Evolutionary conservation across 805 yeast genomes (phyloP).

Genomic region (Metschnikowia gelsemii): DNA sequence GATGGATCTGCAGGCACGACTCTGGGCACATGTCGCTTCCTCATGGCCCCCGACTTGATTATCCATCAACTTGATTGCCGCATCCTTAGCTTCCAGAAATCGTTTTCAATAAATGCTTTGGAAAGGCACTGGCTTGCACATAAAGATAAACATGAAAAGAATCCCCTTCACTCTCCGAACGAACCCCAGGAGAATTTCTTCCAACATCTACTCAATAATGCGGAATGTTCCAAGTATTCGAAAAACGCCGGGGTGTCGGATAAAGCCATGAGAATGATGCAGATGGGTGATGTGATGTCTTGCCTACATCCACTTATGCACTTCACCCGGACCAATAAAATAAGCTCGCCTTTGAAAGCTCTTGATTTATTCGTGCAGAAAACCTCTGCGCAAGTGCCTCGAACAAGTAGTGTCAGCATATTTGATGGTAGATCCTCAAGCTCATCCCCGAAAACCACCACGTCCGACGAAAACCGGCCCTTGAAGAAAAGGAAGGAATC

Average conservation of each 20-base stretch:
- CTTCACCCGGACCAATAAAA: constrained; percentile 48
- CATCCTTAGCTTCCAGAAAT: constrained; percentile 27
- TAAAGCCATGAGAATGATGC: constrained; percentile 66
- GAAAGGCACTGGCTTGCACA: constrained; percentile 28
- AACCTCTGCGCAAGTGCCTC: constrained; percentile 16
- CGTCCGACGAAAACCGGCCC: no score
- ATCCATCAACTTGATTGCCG: constrained; percentile 73
- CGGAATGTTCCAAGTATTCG: constrained; percentile 44
- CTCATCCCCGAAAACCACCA: constrained; percentile 16
- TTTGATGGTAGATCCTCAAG: constrained; percentile 4
- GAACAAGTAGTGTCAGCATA: background rate
- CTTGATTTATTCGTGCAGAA: constrained; percentile 42
- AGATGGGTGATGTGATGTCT: constrained; percentile 77
- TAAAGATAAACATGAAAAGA: constrained; percentile 10
- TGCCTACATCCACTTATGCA: constrained; percentile 64
- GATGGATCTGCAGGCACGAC: constrained; percentile 73
- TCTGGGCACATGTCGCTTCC: constrained; percentile 58
- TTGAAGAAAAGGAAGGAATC: no score
- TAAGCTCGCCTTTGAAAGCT: constrained; percentile 55
- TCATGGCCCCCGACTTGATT: constrained; percentile 59
- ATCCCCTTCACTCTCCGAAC: background rate
- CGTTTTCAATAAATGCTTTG: constrained; percentile 26
- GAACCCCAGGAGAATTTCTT: constrained; percentile 7
- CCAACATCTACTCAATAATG: constrained; percentile 8
- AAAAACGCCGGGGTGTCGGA: constrained; percentile 63